Evolutionary conservation across 1,284 basidiomycete genomes (phyloP).

Genomic region (Athelia psychrophila): DNA sequence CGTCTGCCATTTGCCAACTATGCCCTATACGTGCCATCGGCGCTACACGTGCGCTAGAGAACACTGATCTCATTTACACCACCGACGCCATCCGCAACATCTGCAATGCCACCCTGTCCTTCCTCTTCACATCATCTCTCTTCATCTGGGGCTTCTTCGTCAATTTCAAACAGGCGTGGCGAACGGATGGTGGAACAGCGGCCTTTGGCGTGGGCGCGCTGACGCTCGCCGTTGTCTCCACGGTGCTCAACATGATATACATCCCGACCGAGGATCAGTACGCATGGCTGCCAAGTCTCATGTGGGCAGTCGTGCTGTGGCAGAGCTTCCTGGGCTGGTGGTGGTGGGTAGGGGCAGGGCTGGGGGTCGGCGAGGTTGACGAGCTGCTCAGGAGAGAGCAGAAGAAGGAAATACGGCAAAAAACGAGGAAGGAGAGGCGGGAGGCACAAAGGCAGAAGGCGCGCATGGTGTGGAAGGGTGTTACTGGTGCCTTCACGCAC

Average conservation of each 20-base stretch:
- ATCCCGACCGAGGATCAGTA: conserved; percentile 81
- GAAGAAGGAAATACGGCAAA: conserved; percentile 50
- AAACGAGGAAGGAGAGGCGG: conserved; percentile 35
- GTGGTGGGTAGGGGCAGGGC: conserved; percentile 96
- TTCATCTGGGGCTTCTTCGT: conserved; percentile 93
- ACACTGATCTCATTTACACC: conserved; percentile 47
- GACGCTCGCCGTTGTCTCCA: conserved; percentile 74
- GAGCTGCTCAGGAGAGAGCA: conserved; percentile 59
- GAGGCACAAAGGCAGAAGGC: conserved; percentile 46
- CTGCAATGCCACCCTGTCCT: conserved; percentile 91
- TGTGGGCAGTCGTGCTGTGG: conserved; percentile 90
- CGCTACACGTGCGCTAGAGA: conserved; percentile 2
- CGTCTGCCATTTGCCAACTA: conserved; percentile 85
- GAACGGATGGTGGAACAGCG: conserved; percentile 93
- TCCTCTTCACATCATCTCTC: conserved; percentile 90
- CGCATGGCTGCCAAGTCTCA: conserved; percentile 81
- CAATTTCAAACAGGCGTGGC: conserved; percentile 91
- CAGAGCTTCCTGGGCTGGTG: conserved; percentile 92
- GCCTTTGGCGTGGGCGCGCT: conserved; percentile 88
- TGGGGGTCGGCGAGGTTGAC: conserved; percentile 63
- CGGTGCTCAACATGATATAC: conserved; percentile 83
- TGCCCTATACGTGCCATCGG: conserved; percentile 53
- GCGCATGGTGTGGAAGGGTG: conserved; percentile 50
- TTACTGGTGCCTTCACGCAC: conserved; percentile 41
- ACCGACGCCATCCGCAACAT: conserved; percentile 88